phyloP scores from a whole-genome alignment of 805 yeast genomes.

The Wickerhamiella azymoides region DNA sequence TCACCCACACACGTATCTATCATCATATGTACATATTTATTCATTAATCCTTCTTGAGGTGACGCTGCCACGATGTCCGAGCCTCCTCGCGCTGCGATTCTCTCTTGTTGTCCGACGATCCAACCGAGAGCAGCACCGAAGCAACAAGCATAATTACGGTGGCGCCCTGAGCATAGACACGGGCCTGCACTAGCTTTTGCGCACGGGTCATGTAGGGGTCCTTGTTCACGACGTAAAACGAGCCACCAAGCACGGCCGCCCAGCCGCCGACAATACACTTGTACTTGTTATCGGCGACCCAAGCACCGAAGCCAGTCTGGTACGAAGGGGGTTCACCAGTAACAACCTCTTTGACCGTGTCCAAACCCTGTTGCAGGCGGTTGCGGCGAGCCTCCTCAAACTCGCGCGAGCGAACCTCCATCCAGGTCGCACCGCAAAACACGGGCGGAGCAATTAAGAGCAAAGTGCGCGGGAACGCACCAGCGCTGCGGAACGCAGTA shows the following conservation, averaged over 20 bases:
- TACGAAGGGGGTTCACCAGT: not conserved
- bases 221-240: conserved; percentile 60
- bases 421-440: conserved; percentile 44
- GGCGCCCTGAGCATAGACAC: conserved; percentile 82
- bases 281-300: conserved; percentile 18
- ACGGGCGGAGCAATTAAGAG: conserved; percentile 57
- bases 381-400: conserved; percentile 53
- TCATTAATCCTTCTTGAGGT: not conserved
- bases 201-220: conserved; percentile 62
- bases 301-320: not conserved
- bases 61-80: conserved; percentile 4
- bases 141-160: conserved; percentile 61
- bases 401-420: conserved; percentile 57
- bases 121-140: conserved; percentile 15
- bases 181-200: conserved; percentile 77
- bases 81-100: not conserved
- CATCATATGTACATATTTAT: not conserved
- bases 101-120: not conserved
- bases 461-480: conserved; percentile 36
- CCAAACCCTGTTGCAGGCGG: not conserved
- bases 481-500: conserved; percentile 16
- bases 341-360: not conserved
- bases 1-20: not conserved
- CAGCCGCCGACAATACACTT: conserved; percentile 55
- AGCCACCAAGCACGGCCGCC: conserved; percentile 71